Conservation (phyloP, 805 yeast species). For the Debaryomyces tyrocola region DNA sequence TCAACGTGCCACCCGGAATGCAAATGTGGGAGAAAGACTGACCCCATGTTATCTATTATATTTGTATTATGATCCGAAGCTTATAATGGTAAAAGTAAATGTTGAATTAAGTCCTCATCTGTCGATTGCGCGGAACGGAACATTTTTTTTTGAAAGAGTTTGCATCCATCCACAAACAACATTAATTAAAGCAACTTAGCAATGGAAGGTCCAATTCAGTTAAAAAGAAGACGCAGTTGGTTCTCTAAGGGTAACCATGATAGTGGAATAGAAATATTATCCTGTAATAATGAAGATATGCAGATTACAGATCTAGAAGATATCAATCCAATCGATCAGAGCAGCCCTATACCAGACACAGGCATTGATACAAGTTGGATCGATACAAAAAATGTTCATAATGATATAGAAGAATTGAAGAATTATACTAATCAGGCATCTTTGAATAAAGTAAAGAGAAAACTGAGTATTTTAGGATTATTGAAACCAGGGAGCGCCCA, state of each 20-base stretch:
- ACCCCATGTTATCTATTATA: conserved; percentile 56
- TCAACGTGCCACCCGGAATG: conserved; percentile 96
- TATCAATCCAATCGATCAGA: conserved; percentile 2
- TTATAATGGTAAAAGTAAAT: neutral
- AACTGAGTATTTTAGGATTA: neutral
- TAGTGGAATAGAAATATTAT: neutral
- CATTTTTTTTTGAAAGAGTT: neutral
- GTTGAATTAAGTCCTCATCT: neutral
- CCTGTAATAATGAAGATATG: neutral
- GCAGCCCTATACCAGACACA: neutral
- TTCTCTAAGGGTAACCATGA: conserved; percentile 2
- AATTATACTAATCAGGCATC: neutral
- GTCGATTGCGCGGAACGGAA: neutral
- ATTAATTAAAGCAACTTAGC: neutral
- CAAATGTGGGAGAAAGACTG: conserved; percentile 78
- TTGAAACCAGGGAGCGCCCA: neutral
- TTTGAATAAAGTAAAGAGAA: neutral
- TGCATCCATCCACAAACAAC: neutral
- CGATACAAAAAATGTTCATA: neutral
- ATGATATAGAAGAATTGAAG: neutral
- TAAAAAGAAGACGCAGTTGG: conserved; percentile 5
- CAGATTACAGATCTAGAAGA: neutral
- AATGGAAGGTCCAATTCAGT: conserved; percentile 2
- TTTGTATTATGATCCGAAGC: neutral
- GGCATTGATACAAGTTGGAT: neutral